These are phyloP conservation scores for Nidula microcarpa DNA, from an alignment of 768 basidiomycete species.

Conservation along the genomic window DNA sequence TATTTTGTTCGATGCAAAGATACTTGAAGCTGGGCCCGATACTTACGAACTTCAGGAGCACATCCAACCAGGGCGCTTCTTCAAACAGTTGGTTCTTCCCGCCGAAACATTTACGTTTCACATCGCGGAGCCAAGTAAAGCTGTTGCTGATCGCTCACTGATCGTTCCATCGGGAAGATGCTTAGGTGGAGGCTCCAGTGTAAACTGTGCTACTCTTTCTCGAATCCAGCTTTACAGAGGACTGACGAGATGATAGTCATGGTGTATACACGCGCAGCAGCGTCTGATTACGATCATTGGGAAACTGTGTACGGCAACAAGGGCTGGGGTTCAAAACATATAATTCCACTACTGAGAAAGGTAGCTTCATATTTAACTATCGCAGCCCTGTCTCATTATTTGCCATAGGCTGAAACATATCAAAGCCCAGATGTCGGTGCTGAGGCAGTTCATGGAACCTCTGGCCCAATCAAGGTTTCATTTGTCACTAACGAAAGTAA, in stretches of 20 bases:
- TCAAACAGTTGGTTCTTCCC: conserved; percentile 33
- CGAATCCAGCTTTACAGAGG: not conserved
- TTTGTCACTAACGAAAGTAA: conserved; percentile 33
- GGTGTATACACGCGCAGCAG: conserved; percentile 55
- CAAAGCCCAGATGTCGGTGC: conserved; percentile 18
- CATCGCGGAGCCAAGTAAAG: conserved; percentile 36
- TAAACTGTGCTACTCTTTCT: conserved; percentile 48
- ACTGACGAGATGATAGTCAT: conserved; percentile 26
- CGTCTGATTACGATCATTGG: conserved; percentile 70
- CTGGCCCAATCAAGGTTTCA: conserved; percentile 50
- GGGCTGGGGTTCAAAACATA: conserved; percentile 56
- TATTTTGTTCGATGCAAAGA: conserved; percentile 14
- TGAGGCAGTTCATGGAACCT: conserved; percentile 38
- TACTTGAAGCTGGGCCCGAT: conserved; percentile 58
- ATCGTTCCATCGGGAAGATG: conserved; percentile 44
- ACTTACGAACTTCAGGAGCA: conserved; percentile 43
- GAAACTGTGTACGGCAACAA: conserved; percentile 43
- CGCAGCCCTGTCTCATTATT: no score
- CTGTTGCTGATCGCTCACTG: conserved; percentile 37
- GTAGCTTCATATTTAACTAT: conserved; percentile 27
- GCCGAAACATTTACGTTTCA: conserved; percentile 44
- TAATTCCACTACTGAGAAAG: conserved; percentile 60
- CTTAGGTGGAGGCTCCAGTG: conserved; percentile 59
- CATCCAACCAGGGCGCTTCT: conserved; percentile 50
- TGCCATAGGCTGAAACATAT: conserved; percentile 43